Base-by-base conservation (phyloP, 2,329 filamentous ascomycete species). In the Sporothrix pallida region DNA sequence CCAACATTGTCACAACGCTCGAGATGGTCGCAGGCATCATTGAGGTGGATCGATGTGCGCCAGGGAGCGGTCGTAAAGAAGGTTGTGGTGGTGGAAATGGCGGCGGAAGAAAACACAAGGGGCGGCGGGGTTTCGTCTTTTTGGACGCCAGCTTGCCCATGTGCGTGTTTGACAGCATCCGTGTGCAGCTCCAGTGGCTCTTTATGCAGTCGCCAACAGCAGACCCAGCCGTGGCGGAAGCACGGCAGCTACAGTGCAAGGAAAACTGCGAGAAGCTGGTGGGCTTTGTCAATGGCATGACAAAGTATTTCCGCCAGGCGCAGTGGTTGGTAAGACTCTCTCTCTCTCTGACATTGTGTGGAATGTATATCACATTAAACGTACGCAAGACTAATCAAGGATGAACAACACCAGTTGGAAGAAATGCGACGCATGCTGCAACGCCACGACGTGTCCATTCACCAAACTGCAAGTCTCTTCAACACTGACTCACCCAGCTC, bases 131-230 rank as follows among this genome's bases (percentile, higher is more conserved):
- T 13, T 62, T 62, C 9, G 58, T 62, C 3, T 62, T 62, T n/a
- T 15, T 62, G 8, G 58, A 62, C 31, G 23, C 58, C 26, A 62
- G 58, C 58, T 15, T 62, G 26, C 58, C 58, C 58, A 62, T 62
- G 58, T 62, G 58, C 13, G 58, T 62, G 23, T 62, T 62, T n/a
- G 58, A 62, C 8, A 62, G 58, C 58, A 70, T 56, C 10, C 50
- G 68, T 5, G 68, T 70, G 17, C 68, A 70, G 37, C 17, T 70
- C 9, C 37, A 70, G 52, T 70, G 52, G 37, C 68, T 70, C 2
- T 70, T 70, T 17, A 70, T 70, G 50, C 68, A 42, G 13, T 26
- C 68, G 31, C 50, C 68, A 13, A 58, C 54, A 31, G 50, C 50
- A n/a, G 67, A 70, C 67, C 31, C 67, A 9, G 26, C 46, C 13